Evolutionary conservation across 176 grass and related monocot genomes (phyloP).

Genomic region (Zizania latifolia): DNA sequence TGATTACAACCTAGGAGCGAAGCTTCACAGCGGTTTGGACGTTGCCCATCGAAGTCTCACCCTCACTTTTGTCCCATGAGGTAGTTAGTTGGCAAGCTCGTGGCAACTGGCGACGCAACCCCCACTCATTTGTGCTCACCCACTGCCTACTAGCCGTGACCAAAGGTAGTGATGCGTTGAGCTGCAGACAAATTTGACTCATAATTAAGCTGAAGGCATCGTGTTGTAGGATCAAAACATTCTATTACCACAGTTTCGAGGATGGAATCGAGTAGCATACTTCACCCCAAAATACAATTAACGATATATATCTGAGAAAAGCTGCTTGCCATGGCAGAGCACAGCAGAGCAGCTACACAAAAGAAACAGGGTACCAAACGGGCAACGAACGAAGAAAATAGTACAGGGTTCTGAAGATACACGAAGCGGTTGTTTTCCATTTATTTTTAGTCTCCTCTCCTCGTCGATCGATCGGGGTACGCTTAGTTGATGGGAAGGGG

Average conservation of each 20-base stretch:
- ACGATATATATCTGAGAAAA: conserved; percentile 10
- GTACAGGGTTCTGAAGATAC: conserved; percentile 16
- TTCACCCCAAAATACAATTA: conserved; percentile 37
- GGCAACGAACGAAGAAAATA: conserved; percentile 23
- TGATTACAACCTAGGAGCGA: background rate
- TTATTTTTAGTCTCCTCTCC: conserved; percentile 18
- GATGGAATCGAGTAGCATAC: conserved; percentile 12
- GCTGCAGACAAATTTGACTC: background rate
- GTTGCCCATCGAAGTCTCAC: background rate
- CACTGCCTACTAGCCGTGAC: background rate
- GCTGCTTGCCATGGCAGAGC: background rate
- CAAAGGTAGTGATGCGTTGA: background rate
- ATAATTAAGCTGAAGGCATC: background rate
- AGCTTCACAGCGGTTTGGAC: background rate
- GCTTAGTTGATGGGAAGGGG: conserved; percentile 67
- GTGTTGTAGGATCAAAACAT: background rate
- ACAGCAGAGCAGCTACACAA: conserved; percentile 33
- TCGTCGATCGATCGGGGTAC: background rate
- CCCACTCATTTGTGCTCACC: background rate
- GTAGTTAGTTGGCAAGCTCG: conserved; percentile 18
- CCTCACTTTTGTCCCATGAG: conserved; percentile 3
- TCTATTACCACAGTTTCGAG: conserved; percentile 11
- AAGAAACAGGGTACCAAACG: conserved; percentile 27
- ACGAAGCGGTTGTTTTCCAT: conserved; percentile 30
- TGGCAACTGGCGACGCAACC: background rate